A percentile compares a stretch with the other conserved stretches of the same genome.
Evolutionary conservation across 225 moss, liverwort and hornwort species (phyloP).

Genomic region (Pleurozium schreberi): DNA sequence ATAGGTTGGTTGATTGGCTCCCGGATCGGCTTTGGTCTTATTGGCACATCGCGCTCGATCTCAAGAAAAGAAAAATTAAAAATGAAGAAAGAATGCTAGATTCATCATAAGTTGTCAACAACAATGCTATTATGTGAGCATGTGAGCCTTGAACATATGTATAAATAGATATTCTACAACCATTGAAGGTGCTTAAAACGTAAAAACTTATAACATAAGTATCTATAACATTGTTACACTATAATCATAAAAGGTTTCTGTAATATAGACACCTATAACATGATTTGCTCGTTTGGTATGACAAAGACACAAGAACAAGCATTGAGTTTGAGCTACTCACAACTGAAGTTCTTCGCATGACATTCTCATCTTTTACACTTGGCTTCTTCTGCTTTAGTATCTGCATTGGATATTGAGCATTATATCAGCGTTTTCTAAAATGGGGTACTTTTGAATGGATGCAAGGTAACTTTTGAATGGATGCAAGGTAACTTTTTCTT

Average conservation of each 20-base stretch:
- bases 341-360: slow-evolving; percentile 20
- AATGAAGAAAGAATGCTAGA: neutral
- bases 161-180: too few species aligned
- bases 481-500: neutral
- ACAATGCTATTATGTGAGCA: too few species aligned
- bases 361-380: slow-evolving; percentile 8
- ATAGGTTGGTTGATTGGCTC: neutral
- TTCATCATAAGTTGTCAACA: neutral
- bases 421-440: neutral
- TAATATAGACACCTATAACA: too few species aligned
- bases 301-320: neutral
- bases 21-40: neutral
- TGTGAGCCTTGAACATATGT: too few species aligned
- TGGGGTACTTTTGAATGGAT: neutral
- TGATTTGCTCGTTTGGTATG: neutral
- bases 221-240: too few species aligned
- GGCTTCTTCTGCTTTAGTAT: slow-evolving; percentile 14
- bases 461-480: neutral
- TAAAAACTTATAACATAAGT: too few species aligned
- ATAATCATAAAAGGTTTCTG: too few species aligned
- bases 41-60: neutral
- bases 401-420: neutral
- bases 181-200: too few species aligned
- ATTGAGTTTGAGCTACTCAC: slow-evolving; percentile 14
- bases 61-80: neutral